Percentiles rank a stretch among this genome's conserved stretches.
phyloP scores from a whole-genome alignment of 2,329 filamentous ascomycete genomes.

The Penicillium sp. region DNA sequence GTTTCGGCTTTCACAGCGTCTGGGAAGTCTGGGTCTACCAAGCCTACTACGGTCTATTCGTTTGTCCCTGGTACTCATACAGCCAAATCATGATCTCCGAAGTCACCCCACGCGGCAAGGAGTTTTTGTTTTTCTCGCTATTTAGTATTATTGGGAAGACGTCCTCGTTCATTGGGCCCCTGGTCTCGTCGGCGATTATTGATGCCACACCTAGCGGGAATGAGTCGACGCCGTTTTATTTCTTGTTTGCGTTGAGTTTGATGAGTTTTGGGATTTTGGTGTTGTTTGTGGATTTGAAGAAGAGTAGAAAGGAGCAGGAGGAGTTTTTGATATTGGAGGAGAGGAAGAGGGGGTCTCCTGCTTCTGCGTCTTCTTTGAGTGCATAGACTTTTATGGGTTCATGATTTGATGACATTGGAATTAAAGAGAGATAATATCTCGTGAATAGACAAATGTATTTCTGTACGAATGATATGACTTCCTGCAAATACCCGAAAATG shows the following conservation, averaged over 20 bases:
- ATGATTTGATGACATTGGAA: background rate
- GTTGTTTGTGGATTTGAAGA: slow-evolving; percentile 57
- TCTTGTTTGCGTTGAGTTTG: slow-evolving; percentile 57
- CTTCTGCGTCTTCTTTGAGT: background rate
- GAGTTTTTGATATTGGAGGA: slow-evolving; percentile 49
- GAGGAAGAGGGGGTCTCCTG: slow-evolving; percentile 19
- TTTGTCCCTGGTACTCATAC: slow-evolving; percentile 69
- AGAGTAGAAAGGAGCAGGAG: slow-evolving; percentile 58
- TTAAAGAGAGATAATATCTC: background rate
- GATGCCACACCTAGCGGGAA: slow-evolving; percentile 55
- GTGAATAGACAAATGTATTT: background rate
- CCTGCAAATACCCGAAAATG: background rate
- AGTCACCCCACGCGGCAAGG: slow-evolving; percentile 64
- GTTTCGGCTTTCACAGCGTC: slow-evolving; percentile 51
- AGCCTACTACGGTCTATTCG: slow-evolving; percentile 61
- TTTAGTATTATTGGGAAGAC: slow-evolving; percentile 68
- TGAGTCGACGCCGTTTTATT: slow-evolving; percentile 63
- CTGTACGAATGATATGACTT: background rate
- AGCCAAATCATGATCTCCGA: slow-evolving; percentile 68
- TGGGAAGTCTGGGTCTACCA: slow-evolving; percentile 54
- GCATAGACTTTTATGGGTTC: background rate
- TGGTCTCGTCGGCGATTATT: slow-evolving; percentile 67
- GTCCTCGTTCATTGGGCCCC: slow-evolving; percentile 63
- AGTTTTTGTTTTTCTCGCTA: slow-evolving; percentile 66
- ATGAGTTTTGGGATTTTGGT: slow-evolving; percentile 53